phyloP scores from a whole-genome alignment of 2,329 filamentous ascomycete species.

The Fusarium luffae region DNA sequence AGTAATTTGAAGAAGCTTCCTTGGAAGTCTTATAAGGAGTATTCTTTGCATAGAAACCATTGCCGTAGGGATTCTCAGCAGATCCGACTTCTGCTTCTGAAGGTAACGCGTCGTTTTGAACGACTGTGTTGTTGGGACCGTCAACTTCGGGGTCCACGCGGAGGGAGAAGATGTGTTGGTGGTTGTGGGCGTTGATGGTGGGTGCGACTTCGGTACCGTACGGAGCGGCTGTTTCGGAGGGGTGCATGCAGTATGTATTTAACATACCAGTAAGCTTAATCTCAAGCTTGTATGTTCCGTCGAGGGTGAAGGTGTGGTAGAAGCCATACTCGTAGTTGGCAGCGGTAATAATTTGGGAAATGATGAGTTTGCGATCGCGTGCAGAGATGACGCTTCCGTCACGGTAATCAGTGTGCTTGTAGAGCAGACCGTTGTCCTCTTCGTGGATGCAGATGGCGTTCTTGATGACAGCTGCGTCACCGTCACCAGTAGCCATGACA shows the following conservation, averaged over 20 bases:
- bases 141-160: constrained; percentile 74
- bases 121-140: constrained; percentile 70
- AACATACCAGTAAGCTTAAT: constrained; percentile 66
- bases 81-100: constrained; percentile 81
- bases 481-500: constrained; percentile 83
- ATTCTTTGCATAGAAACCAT: constrained; percentile 87
- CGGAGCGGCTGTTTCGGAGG: constrained; percentile 56
- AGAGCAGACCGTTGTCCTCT: constrained; percentile 66
- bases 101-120: constrained; percentile 79
- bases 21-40: constrained; percentile 79
- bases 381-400: constrained; percentile 68
- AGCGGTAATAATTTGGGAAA: constrained; percentile 73
- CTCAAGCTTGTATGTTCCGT: constrained; percentile 74
- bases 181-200: constrained; percentile 73
- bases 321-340: constrained; percentile 72
- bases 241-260: constrained; percentile 56
- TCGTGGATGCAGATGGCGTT: constrained; percentile 93
- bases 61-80: constrained; percentile 86
- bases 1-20: constrained; percentile 79
- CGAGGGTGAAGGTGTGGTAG: constrained; percentile 53
- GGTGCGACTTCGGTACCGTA: constrained; percentile 74
- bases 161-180: constrained; percentile 76
- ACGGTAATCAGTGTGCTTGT: constrained; percentile 73
- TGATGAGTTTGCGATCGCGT: constrained; percentile 67
- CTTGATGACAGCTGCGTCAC: constrained; percentile 83